Conservation (phyloP, 352 stramenopile species). For the Pythium dissotocum region DNA sequence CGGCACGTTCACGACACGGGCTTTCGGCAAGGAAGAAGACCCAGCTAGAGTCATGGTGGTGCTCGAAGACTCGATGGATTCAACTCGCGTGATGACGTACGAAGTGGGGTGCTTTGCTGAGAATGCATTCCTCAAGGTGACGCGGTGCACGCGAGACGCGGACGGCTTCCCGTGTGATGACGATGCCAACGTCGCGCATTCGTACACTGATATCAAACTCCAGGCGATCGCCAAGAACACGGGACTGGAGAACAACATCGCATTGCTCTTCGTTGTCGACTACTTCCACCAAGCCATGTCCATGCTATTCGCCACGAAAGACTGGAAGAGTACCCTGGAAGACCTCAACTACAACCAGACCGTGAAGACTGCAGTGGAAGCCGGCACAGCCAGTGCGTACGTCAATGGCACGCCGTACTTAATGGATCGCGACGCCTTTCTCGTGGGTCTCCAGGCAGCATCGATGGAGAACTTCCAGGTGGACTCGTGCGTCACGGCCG, state of each 20-base stretch:
- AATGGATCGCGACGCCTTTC: slow-evolving; percentile 35
- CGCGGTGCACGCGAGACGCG: slow-evolving; percentile 21
- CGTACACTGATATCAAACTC: slow-evolving; percentile 35
- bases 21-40: slow-evolving; percentile 13
- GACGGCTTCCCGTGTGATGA: slow-evolving; percentile 40
- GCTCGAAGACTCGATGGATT: slow-evolving; percentile 21
- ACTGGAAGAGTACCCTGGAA: slow-evolving; percentile 36
- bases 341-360: slow-evolving; percentile 38
- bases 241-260: slow-evolving; percentile 43
- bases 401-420: slow-evolving; percentile 28
- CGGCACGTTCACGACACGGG: slow-evolving; percentile 32
- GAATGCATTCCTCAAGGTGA: slow-evolving; percentile 33
- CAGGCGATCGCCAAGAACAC: slow-evolving; percentile 17
- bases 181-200: slow-evolving; percentile 17
- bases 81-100: slow-evolving; percentile 20
- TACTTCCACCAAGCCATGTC: slow-evolving; percentile 46
- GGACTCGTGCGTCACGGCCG: slow-evolving; percentile 42
- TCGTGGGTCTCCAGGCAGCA: slow-evolving; percentile 38
- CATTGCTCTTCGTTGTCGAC: slow-evolving; percentile 42
- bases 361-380: slow-evolving; percentile 20
- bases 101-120: slow-evolving; percentile 34
- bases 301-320: slow-evolving; percentile 31
- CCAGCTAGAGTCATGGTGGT: slow-evolving; percentile 29
- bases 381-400: slow-evolving; percentile 30
- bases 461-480: slow-evolving; percentile 32